These are phyloP conservation scores for Oxyria digyna DNA, from an alignment of 148 eudicot genomes.

Conservation along the genomic window DNA sequence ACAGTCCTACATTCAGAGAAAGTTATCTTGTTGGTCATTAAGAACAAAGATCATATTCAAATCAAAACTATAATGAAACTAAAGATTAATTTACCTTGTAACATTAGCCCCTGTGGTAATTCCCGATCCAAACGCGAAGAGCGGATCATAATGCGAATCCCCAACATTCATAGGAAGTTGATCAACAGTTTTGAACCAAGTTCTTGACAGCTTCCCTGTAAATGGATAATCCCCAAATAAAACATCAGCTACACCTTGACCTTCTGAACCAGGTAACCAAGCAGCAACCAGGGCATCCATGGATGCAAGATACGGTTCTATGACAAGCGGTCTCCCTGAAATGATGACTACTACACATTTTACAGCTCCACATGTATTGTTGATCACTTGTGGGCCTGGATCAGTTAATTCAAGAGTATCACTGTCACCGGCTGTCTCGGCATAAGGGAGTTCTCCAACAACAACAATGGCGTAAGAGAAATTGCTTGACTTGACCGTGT, in stretches of 20 bases:
- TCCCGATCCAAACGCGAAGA: slow-evolving; percentile 69
- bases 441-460: slow-evolving; percentile 69
- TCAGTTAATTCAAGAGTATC: slow-evolving; percentile 42
- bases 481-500: slow-evolving; percentile 35
- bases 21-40: background rate
- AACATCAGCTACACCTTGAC: slow-evolving; percentile 69
- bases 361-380: slow-evolving; percentile 46
- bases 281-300: slow-evolving; percentile 78
- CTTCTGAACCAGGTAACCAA: slow-evolving; percentile 80
- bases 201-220: slow-evolving; percentile 54
- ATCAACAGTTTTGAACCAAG: slow-evolving; percentile 68
- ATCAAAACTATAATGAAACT: background rate
- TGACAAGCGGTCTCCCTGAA: slow-evolving; percentile 70
- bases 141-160: slow-evolving; percentile 64
- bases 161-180: slow-evolving; percentile 80
- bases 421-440: slow-evolving; percentile 75
- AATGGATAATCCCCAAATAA: slow-evolving; percentile 71
- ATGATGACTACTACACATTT: slow-evolving; percentile 58
- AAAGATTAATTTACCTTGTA: slow-evolving; percentile 17
- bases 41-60: background rate
- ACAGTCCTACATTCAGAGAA: slow-evolving; percentile 33
- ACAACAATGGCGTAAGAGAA: slow-evolving; percentile 58
- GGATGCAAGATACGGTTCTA: slow-evolving; percentile 50
- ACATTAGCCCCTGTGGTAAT: slow-evolving; percentile 25
- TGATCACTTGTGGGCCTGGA: slow-evolving; percentile 59